Evolutionary conservation across 148 eudicot genomes (phyloP).

Genomic region (Salicornia ramosissima): DNA sequence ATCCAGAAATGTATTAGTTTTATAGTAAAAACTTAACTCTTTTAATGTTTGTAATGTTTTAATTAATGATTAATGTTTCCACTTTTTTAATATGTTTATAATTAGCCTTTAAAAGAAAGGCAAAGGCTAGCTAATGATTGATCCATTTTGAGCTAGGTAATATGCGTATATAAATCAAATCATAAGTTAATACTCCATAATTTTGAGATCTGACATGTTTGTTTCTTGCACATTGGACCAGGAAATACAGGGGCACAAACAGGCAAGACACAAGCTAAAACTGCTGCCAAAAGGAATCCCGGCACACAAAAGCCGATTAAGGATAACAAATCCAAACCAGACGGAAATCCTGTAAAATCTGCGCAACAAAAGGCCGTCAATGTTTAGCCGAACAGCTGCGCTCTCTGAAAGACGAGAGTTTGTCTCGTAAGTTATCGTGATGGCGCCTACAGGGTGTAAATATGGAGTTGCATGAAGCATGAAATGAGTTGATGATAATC

Average conservation of each 20-base stretch:
- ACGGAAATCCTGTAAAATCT: slow-evolving; percentile 34
- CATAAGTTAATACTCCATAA: too few species aligned
- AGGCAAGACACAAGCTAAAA: slow-evolving; percentile 35
- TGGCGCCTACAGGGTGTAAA: slow-evolving; percentile 13
- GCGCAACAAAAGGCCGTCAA: slow-evolving; percentile 15
- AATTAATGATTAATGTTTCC: too few species aligned
- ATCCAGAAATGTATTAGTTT: too few species aligned
- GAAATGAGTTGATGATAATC: slow-evolving; percentile 4
- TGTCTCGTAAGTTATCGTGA: slow-evolving; percentile 2
- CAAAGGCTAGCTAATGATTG: too few species aligned
- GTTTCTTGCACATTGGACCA: slow-evolving; percentile 23
- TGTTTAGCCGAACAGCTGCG: slow-evolving; percentile 1
- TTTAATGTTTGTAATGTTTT: too few species aligned
- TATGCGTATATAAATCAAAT: too few species aligned
- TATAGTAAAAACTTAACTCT: too few species aligned
- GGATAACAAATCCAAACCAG: slow-evolving; percentile 34
- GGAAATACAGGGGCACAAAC: slow-evolving; percentile 50
- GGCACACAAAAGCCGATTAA: slow-evolving; percentile 34
- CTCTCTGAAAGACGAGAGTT: not conserved
- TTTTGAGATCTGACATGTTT: not conserved
- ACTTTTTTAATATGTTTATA: too few species aligned
- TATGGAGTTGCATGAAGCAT: slow-evolving; percentile 21
- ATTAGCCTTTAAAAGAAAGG: too few species aligned
- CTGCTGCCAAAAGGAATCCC: slow-evolving; percentile 40
- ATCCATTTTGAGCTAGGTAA: too few species aligned